phyloP scores from a whole-genome alignment of 345 rosid species.

The Salix purpurea region DNA sequence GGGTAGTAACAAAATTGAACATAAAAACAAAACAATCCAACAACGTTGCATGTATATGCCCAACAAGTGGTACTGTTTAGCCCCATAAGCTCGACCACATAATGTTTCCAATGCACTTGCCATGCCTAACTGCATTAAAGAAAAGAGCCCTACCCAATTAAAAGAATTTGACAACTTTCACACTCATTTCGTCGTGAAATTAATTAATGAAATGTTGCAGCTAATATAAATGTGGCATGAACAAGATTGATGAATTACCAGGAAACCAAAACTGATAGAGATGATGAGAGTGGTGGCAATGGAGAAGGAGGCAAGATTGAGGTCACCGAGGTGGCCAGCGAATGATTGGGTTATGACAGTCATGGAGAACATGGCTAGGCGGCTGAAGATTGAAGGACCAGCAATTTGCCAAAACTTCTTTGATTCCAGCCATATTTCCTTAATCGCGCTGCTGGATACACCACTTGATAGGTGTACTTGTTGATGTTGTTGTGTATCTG shows the following conservation, averaged over 20 bases:
- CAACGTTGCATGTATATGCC: constrained; percentile 56
- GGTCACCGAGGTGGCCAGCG: constrained; percentile 46
- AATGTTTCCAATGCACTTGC: constrained; percentile 56
- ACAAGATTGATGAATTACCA: constrained; percentile 17
- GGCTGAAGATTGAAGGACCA: constrained; percentile 51
- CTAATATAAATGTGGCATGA: background rate
- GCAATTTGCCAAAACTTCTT: constrained; percentile 45
- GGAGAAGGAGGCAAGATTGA: constrained; percentile 56
- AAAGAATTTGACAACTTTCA: background rate
- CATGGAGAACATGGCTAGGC: constrained; percentile 51
- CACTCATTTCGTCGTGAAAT: no score
- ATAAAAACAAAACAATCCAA: constrained; percentile 44
- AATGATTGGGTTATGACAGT: constrained; percentile 44
- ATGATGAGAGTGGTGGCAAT: constrained; percentile 50
- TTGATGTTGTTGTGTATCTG: background rate
- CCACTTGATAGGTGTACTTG: background rate
- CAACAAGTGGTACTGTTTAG: constrained; percentile 38
- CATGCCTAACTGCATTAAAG: constrained; percentile 42
- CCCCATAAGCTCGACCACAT: constrained; percentile 60
- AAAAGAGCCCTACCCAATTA: background rate
- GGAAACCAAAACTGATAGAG: constrained; percentile 41
- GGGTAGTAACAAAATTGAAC: constrained; percentile 43
- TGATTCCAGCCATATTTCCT: constrained; percentile 25
- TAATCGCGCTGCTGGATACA: background rate
- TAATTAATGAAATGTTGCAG: background rate